Evolutionary conservation across 2,329 filamentous ascomycete genomes (phyloP), one percentile per base, ranked within the genome.

Genomic region (Westerdykella aurantiaca): DNA sequence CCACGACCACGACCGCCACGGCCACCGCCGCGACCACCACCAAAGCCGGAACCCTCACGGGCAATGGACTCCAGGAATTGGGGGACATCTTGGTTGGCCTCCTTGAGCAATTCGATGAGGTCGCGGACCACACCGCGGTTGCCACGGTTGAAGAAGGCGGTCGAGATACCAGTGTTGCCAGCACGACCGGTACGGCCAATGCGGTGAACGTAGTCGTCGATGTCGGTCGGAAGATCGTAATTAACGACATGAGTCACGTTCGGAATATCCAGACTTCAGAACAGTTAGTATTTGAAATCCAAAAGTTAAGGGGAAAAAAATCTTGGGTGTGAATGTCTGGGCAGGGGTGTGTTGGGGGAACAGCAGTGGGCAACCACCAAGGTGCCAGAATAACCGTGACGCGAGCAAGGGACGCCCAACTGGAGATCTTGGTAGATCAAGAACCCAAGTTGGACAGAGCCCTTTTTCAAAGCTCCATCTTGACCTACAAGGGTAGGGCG

Each of bases 131-230:
- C 88, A 73, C 93, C 93, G 62, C 93, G 88, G 79, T 98, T 98
- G 65, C 91, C 91, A 67, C 93, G 91, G 81, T 98, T 98, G 85
- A 98, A 97, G 80, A 98, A 98, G 45, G 93, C 93, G 58, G 93
- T 98, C 5, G 93, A 88, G 57, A 95, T 84, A 85, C 93, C 93
- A 61, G 91, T 97, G 79, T 98, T 98, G 71, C 93, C 93, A 55
- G 93, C 93, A 88, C 93, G 93, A 67, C 93, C 93, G 54, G 93
- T 98, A 91, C 93, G 93, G 84, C 93, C 93, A 64, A 98, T 98
- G 70, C 93, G 88, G 73, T 98, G 93, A 46, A 98, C 93, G 60
- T 98, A 98, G 72, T 97, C 93, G 63, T 97, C 93, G 61, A 97
- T 95, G 64, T 97, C 93, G 44, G 90, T 96, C 39, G 93, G 93